Base-by-base conservation (phyloP, 805 yeast species). In the Sugiyamaella boreocaroliniensis region DNA sequence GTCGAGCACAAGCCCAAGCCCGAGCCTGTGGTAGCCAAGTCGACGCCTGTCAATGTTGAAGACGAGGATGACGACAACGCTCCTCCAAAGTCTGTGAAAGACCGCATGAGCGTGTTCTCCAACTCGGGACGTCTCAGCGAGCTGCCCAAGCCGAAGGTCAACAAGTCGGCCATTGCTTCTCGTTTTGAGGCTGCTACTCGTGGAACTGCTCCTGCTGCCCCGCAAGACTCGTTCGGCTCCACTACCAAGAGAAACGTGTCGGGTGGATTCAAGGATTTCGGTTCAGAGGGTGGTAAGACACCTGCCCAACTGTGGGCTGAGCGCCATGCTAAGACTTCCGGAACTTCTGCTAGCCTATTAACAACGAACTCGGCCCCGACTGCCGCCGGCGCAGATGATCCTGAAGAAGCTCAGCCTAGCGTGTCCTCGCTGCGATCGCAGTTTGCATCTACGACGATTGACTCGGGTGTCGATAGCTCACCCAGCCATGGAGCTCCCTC, bases 241-340 rank as follows among this genome's bases (percentile, higher is more conserved):
- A 75, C 77, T 55, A 69, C 76, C 3, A 32, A 32, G n/a, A 3
- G n/a, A 4, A 14, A 10, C n/a, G 37, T 14, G n/a, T 76, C 77
- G 45, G 81, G 82, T 50, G 41, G 43, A 15, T 59, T 59, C 57
- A 50, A 92, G 88, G 69, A 70, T 61, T 84, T 79, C 66, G 93
- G 79, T 56, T 71, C 83, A 50, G 78, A 78, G 56, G 79, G 76
- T 55, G 97, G 96, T 55, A 86, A 88, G 69, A 86, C 96, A 7
- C 97, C 97, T 20, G 97, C 97, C 29, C 97, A 89, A 71, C 63
- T 87, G 29, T 89, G 97, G 97, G 97, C 97, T 20, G 97, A 86
- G 66, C 86, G 83, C 71, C 81, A 84, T 64, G 95, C 89, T 47
- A 77, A 82, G 65, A 43, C 50, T 22, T 66, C 66, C 16, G 64